Evolutionary conservation across 768 basidiomycete species (phyloP).

Genomic region (Lentinula lateritia): DNA sequence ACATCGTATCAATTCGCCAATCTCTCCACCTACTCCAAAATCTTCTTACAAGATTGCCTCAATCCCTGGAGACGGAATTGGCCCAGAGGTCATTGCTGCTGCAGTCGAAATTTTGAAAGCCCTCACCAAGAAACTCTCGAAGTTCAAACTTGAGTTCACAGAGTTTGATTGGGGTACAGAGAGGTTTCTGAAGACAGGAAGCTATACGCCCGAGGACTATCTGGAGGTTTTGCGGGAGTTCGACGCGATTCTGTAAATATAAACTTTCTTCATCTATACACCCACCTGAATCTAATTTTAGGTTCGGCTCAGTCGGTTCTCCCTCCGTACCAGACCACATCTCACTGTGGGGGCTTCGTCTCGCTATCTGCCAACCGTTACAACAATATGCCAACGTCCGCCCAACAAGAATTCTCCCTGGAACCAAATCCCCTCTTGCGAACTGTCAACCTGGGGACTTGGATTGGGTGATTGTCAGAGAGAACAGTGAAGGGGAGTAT

Average conservation of each 20-base stretch:
- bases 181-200: constrained; percentile 40
- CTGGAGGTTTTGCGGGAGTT: constrained; percentile 31
- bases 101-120: constrained; percentile 41
- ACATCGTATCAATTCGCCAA: background rate
- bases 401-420: constrained; percentile 43
- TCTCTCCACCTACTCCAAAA: background rate
- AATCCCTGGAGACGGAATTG: constrained; percentile 50
- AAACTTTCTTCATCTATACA: background rate
- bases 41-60: constrained; percentile 35
- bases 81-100: constrained; percentile 45
- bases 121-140: constrained; percentile 33
- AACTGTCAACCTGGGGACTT: constrained; percentile 35
- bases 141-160: constrained; percentile 37
- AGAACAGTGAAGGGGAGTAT: constrained; percentile 56
- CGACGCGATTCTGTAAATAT: constrained; percentile 29
- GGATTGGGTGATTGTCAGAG: constrained; percentile 50
- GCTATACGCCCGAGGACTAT: constrained; percentile 41
- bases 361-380: constrained; percentile 46
- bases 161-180: constrained; percentile 44
- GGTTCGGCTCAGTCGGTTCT: constrained; percentile 32
- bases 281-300: background rate
- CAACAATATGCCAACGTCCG: constrained; percentile 47
- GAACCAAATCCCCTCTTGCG: constrained; percentile 41
- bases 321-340: constrained; percentile 53
- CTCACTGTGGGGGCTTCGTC: constrained; percentile 47